Evolutionary conservation across 2,329 filamentous ascomycete genomes (phyloP).

Genomic region (Parascedosporium putredinis): DNA sequence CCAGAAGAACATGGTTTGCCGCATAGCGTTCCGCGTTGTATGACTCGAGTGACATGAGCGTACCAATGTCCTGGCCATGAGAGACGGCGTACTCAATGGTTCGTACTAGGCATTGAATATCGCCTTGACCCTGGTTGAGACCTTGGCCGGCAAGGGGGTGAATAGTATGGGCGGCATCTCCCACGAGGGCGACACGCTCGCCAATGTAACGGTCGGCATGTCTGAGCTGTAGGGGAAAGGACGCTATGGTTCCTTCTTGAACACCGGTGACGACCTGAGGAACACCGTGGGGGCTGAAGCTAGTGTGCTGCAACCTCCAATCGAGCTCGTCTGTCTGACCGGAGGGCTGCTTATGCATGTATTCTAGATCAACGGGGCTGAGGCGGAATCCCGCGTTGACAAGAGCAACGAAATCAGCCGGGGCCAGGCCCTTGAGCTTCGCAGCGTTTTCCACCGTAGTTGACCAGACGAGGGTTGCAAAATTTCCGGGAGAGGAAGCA

Average conservation of each 20-base stretch:
- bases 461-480: constrained; percentile 86
- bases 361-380: constrained; percentile 66
- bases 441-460: constrained; percentile 74
- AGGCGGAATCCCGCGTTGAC: constrained; percentile 92
- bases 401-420: constrained; percentile 68
- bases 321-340: constrained; percentile 63
- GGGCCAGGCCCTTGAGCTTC: constrained; percentile 63
- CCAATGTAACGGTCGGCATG: constrained; percentile 91
- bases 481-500: constrained; percentile 81
- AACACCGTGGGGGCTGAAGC: constrained; percentile 38
- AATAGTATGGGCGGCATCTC: constrained; percentile 89
- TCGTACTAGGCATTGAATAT: constrained; percentile 68
- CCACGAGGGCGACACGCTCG: constrained; percentile 82
- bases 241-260: constrained; percentile 71
- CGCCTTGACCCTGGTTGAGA: constrained; percentile 83
- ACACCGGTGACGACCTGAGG: constrained; percentile 60
- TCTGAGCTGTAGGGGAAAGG: constrained; percentile 81
- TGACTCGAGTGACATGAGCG: constrained; percentile 63
- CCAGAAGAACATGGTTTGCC: constrained; percentile 69
- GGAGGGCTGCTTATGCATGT: constrained; percentile 56
- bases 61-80: constrained; percentile 82
- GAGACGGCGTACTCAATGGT: constrained; percentile 66
- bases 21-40: constrained; percentile 77
- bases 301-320: constrained; percentile 73
- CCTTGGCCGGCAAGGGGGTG: constrained; percentile 93